These are phyloP conservation scores for Exophiala xenobiotica DNA, from an alignment of 2,329 filamentous ascomycete species.

Conservation along the genomic window DNA sequence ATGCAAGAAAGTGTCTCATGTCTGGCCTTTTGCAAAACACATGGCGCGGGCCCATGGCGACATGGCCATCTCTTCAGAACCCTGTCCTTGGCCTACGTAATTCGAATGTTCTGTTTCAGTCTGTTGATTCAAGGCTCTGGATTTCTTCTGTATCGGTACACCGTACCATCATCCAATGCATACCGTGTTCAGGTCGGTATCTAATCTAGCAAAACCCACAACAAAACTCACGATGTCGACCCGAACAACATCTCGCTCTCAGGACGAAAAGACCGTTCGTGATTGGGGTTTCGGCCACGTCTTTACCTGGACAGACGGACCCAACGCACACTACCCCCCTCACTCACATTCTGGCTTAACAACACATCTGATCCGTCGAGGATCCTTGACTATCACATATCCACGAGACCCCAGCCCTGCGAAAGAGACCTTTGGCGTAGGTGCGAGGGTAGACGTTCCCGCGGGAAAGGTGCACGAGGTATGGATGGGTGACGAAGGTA, in stretches of 20 bases:
- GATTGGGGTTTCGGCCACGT: conserved; percentile 60
- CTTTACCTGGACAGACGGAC: conserved; percentile 62
- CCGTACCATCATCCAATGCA: background rate
- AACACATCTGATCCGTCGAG: conserved; percentile 60
- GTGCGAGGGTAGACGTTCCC: conserved; percentile 58
- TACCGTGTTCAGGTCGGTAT: background rate
- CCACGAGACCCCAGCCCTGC: conserved; percentile 51
- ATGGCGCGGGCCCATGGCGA: no score
- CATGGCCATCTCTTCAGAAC: background rate
- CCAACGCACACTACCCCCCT: conserved; percentile 60
- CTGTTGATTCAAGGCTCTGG: background rate
- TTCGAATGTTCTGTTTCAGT: background rate
- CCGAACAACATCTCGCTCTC: conserved; percentile 31
- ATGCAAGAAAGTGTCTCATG: background rate
- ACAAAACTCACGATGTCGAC: conserved; percentile 5
- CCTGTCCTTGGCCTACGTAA: background rate
- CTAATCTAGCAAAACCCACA: background rate
- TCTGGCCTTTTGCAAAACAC: no score
- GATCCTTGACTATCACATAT: conserved; percentile 58
- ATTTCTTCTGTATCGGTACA: background rate
- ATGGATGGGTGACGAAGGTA: conserved; percentile 54
- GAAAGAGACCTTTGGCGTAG: conserved; percentile 57
- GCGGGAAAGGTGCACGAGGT: conserved; percentile 59
- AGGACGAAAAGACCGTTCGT: conserved; percentile 56
- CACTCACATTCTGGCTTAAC: conserved; percentile 57